A percentile compares a stretch with the other conserved stretches of the same genome.
Evolutionary conservation across 2,329 filamentous ascomycete species (phyloP).

Genomic region (Paraphoma chrysanthemicola): DNA sequence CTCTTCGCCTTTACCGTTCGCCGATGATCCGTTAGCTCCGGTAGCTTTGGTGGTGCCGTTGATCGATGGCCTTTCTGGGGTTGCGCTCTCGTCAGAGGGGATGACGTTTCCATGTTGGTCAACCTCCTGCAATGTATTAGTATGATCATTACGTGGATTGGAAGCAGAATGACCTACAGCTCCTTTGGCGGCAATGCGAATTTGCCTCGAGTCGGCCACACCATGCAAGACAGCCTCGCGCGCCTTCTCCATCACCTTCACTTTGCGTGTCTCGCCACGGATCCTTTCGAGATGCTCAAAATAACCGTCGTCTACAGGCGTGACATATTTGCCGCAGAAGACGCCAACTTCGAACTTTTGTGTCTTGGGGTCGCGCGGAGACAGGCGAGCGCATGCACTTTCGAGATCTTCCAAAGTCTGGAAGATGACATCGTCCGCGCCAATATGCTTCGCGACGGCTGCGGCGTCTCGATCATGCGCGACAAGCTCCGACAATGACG

Average conservation of each 20-base stretch:
- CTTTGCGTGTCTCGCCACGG: conserved; percentile 72
- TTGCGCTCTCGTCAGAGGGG: conserved; percentile 49
- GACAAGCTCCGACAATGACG: conserved; percentile 73
- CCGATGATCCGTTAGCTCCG: conserved; percentile 19
- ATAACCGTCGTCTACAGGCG: conserved; percentile 78
- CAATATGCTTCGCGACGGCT: conserved; percentile 71
- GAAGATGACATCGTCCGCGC: conserved; percentile 78
- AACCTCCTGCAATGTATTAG: conserved; percentile 50
- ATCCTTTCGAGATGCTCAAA: conserved; percentile 80
- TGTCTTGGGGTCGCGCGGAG: conserved; percentile 62
- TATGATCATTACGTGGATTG: background rate
- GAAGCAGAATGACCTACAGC: conserved; percentile 46
- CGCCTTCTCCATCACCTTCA: conserved; percentile 70
- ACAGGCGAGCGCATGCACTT: conserved; percentile 76
- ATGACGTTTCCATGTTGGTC: conserved; percentile 64
- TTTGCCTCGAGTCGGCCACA: conserved; percentile 65
- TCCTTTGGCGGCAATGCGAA: conserved; percentile 68
- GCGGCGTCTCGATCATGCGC: conserved; percentile 70
- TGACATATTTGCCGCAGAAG: conserved; percentile 87
- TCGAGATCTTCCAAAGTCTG: conserved; percentile 81
- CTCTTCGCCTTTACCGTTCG: conserved; percentile 18
- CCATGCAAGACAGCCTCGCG: conserved; percentile 70
- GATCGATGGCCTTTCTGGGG: conserved; percentile 10
- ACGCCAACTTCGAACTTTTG: conserved; percentile 87
- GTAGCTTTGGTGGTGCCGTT: conserved; percentile 27